Base-by-base conservation (phyloP, 768 basidiomycete genomes). In the Tylopilus sp. region DNA sequence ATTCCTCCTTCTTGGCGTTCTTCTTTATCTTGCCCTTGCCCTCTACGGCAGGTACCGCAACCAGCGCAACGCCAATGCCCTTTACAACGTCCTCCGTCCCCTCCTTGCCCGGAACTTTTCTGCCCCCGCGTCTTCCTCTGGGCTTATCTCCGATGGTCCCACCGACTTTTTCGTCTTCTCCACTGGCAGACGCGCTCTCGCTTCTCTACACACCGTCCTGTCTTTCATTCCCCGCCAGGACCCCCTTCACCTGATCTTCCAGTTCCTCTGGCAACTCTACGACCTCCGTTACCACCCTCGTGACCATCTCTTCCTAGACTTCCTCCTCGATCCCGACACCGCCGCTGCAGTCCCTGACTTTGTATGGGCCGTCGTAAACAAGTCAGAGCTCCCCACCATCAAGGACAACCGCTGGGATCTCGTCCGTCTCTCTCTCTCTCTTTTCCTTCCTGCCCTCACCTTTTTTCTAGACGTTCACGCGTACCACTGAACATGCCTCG, bases 161-260 rank as follows among this genome's bases (percentile, higher is more conserved):
- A 77, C 83, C 3, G 90, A 92, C 71, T 88, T 83, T 64, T 89
- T 91, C 74, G 77, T 78, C 64, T 97, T 88, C 71, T 91, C 91
- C 38, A 93, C 92, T 3, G 94, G 94, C 48, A 75, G 94, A 53
- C 86, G 88, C 52, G 83, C 81, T 57, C 65, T 93, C 49, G 72
- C 79, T 23, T 88, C 86, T 26, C 75, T 94, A 47, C 93, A 95
- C 74, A 83, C 88, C 44, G 77, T 88, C 59, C 78, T 94, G 67
- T 75, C 81, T 40, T 78, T 95, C 55, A 74, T 80, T 40, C 92
- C 94, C 53, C 83, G 88, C 65, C 94, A 97, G 69, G 93, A 95
- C 71, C 67, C 89, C 31, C 67, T 87, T 53, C 86, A 89, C 58
- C 69, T 77, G 55, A 50, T 80, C 28, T 83, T 79, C 70, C 84